phyloP scores from a whole-genome alignment of 371 early-diverging fungal species.

The Coemansia sp. region DNA sequence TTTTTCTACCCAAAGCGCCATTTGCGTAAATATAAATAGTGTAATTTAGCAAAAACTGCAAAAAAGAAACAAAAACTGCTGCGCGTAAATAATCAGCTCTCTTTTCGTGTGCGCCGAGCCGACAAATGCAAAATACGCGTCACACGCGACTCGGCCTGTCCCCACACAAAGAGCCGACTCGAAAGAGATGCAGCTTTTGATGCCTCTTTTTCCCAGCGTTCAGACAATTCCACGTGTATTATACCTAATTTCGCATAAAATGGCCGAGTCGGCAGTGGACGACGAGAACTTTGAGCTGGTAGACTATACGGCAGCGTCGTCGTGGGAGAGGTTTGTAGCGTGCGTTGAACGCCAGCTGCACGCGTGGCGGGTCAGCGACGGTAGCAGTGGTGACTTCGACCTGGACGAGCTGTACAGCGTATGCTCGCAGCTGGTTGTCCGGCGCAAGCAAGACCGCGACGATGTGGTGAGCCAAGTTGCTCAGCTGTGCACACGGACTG shows the following conservation, averaged over 20 bases:
- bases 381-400: constrained; percentile 54
- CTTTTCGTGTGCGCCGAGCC: not conserved
- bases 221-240: not conserved
- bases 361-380: constrained; percentile 60
- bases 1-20: constrained; percentile 94
- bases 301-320: constrained; percentile 68
- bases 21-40: constrained; percentile 8
- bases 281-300: constrained; percentile 72
- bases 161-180: not conserved
- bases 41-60: not conserved
- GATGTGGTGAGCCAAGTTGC: constrained; percentile 30
- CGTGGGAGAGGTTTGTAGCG: constrained; percentile 62
- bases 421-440: constrained; percentile 23
- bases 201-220: not conserved
- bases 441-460: constrained; percentile 22
- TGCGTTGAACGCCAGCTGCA: constrained; percentile 58
- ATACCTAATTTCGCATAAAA: not conserved
- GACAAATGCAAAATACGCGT: not conserved
- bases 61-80: not conserved
- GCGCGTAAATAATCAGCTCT: not conserved
- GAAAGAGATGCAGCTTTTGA: not conserved
- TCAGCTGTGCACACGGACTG: constrained; percentile 22
- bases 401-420: constrained; percentile 30
- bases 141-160: not conserved
- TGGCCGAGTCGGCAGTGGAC: constrained; percentile 19